Base-by-base conservation (phyloP, 495 filamentous ascomycete species). In the Barbatosphaeria neglecta region DNA sequence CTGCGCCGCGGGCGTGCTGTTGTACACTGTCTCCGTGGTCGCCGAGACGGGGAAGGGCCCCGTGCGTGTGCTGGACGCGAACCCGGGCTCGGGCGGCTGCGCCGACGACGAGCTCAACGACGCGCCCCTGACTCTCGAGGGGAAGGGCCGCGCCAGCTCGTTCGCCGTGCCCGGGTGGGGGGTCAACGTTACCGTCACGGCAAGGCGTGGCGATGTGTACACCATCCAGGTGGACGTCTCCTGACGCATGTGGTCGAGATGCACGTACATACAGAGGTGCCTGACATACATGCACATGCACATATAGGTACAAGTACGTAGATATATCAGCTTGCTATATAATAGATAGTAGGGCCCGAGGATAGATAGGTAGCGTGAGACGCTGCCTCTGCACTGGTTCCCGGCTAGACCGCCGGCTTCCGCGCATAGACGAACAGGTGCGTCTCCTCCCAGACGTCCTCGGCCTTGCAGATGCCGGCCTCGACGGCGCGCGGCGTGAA, bases 21-120 rank as follows among this genome's bases (percentile, higher is more conserved):
- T 60, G 19, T 60, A 60, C 42, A 57, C 52, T 6, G 48, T 60
- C 1, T 60, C 57, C 11, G 57, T 54, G 9, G 45, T 22, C 13
- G 46, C 41, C 1, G 40, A 44, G 1, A 55, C 57, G 4, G 57
- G 57, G n/a, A 33, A 48, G 22, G 54, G 57, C 4, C 51, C 57
- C 9, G 38, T 60, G 24, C 51, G 51, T 0, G 57, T 60, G 20
- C 10, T 60, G 13, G 57, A 60, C 38, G 39, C 50, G 10, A 60
- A 48, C 0, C 54, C 57, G 19, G 17, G 23, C 1, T 54, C 51
- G 3, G 22, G 40, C 15, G 57, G 54, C 13, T 60, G 57, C 25
- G 47, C 47, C 9, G 57, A 51, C 11, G 54, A 60, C 28, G 37
- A 43, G 41, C 37, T 60, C 7, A 60, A 60, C 37, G 57, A 53